Conservation (phyloP, 176 grass and related monocot species). For the Oryza nivara region DNA sequence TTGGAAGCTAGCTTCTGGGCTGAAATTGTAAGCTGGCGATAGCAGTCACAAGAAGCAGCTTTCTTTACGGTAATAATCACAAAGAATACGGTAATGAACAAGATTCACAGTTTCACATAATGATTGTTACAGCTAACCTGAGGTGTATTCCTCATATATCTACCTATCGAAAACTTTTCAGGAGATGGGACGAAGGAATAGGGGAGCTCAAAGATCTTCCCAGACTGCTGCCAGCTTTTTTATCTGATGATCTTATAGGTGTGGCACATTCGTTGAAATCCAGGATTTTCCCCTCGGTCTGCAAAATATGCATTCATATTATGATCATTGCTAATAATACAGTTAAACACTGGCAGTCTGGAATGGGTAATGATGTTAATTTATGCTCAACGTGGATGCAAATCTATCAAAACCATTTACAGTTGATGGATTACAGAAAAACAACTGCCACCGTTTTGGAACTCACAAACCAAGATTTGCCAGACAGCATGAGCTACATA, state of each 20-base stretch:
- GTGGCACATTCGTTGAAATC: slow-evolving; percentile 80
- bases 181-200: slow-evolving; percentile 57
- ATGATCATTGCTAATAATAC: background rate
- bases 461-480: background rate
- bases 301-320: slow-evolving; percentile 36
- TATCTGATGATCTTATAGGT: slow-evolving; percentile 57
- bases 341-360: background rate
- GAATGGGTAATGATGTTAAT: background rate
- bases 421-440: background rate
- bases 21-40: slow-evolving; percentile 22
- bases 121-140: slow-evolving; percentile 27
- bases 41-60: background rate
- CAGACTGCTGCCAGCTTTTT: slow-evolving; percentile 22
- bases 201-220: slow-evolving; percentile 55
- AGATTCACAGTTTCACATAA: slow-evolving; percentile 10
- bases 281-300: slow-evolving; percentile 72
- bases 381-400: too few relatives aligned
- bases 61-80: background rate
- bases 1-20: slow-evolving; percentile 39
- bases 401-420: background rate
- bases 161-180: slow-evolving; percentile 67
- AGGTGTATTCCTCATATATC: slow-evolving; percentile 28
- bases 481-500: background rate
- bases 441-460: background rate
- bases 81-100: background rate